Conservation (phyloP, 495 filamentous ascomycete species). For the Aspergillus homomorphus region DNA sequence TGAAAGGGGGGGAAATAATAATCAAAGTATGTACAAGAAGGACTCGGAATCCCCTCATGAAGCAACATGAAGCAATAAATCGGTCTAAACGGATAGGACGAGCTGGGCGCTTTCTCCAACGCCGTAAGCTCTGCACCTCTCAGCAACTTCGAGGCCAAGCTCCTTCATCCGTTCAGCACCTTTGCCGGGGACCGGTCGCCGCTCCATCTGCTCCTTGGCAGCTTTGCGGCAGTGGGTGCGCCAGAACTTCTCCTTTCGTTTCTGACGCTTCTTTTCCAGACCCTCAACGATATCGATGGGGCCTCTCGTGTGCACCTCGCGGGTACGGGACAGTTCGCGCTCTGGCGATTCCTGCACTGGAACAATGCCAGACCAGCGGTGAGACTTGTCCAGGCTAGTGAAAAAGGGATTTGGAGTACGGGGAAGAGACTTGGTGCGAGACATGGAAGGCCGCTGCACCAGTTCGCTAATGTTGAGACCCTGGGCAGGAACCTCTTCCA, state of each 20-base stretch:
- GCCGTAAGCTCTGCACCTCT: constrained; percentile 62
- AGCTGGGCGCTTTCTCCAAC: constrained; percentile 62
- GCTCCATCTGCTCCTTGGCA: constrained; percentile 57
- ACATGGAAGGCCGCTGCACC: constrained; percentile 58
- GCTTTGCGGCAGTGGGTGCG: constrained; percentile 75
- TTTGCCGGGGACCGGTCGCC: constrained; percentile 68
- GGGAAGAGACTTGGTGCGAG: constrained; percentile 76
- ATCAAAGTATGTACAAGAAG: constrained; percentile 43
- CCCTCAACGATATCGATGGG: constrained; percentile 97
- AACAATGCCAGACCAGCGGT: constrained; percentile 36
- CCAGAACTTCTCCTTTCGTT: constrained; percentile 84
- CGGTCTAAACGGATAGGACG: constrained; percentile 70
- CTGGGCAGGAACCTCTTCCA: constrained; percentile 28
- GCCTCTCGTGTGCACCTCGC: constrained; percentile 63
- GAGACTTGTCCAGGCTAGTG: constrained; percentile 33
- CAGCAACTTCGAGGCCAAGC: constrained; percentile 82
- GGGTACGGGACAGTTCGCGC: constrained; percentile 37
- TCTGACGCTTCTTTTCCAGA: constrained; percentile 87
- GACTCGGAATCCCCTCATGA: constrained; percentile 11
- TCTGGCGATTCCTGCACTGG: constrained; percentile 33
- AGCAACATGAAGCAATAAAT: neutral
- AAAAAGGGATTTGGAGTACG: constrained; percentile 69
- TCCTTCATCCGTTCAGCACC: constrained; percentile 94
- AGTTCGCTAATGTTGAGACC: constrained; percentile 56
- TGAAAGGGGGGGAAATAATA: constrained; percentile 24